Evolutionary conservation across 108 stramenopile species (phyloP).

Genomic region (Heterococcus sp.): DNA sequence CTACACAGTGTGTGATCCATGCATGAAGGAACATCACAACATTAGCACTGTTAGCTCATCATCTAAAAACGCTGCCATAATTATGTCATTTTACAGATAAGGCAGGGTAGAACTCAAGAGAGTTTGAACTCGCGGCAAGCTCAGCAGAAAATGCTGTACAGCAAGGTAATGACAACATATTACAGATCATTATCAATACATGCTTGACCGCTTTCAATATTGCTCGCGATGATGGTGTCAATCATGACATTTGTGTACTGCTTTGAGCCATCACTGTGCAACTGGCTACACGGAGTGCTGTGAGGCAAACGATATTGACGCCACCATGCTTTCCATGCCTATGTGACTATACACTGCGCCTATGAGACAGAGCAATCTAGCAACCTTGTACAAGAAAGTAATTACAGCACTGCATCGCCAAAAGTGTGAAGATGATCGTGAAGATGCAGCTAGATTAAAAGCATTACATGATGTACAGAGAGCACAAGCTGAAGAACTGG

Average conservation of each 20-base stretch:
- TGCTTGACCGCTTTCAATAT: no score
- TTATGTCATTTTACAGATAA: neutral
- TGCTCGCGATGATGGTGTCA: neutral
- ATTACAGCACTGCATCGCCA: neutral
- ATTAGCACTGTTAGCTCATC: neutral
- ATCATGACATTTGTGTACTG: neutral
- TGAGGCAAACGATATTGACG: neutral
- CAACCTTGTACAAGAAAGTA: neutral
- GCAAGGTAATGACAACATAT: no score
- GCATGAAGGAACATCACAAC: neutral
- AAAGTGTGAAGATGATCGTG: constrained; percentile 28
- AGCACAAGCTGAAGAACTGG: constrained; percentile 34
- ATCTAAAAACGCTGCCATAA: neutral
- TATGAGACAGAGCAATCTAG: neutral
- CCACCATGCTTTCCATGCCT: no score
- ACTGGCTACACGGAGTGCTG: neutral
- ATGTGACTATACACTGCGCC: neutral
- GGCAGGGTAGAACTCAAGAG: neutral
- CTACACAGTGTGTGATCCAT: neutral
- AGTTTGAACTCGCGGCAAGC: neutral
- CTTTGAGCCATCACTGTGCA: neutral
- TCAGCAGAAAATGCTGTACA: neutral
- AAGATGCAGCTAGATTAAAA: constrained; percentile 42
- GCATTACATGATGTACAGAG: constrained; percentile 32
- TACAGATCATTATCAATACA: no score